Conservation (phyloP, 2,329 filamentous ascomycete species). For the Peltaster fructicola region DNA sequence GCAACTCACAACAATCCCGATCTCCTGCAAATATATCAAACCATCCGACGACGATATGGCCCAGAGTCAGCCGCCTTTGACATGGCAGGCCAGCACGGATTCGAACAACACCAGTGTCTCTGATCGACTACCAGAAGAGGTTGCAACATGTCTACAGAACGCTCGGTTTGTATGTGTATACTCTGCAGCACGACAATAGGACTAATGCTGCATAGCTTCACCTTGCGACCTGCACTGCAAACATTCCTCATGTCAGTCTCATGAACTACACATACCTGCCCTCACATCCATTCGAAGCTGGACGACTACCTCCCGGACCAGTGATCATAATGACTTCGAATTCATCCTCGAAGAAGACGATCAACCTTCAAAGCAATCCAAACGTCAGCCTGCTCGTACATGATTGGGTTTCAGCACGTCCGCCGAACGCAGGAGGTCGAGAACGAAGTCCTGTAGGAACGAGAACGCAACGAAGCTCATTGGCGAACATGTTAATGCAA, state of each 20-base stretch:
- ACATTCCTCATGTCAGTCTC: conserved; percentile 77
- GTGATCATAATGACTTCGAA: conserved; percentile 87
- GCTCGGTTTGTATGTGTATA: conserved; percentile 59
- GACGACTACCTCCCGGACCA: conserved; percentile 22
- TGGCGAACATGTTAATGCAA: conserved; percentile 71
- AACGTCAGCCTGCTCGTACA: conserved; percentile 89
- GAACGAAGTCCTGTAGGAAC: conserved; percentile 41
- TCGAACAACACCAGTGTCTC: conserved; percentile 54
- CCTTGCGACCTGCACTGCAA: conserved; percentile 72
- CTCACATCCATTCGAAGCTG: conserved; percentile 10
- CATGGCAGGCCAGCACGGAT: conserved; percentile 39
- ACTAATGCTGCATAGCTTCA: conserved; percentile 58
- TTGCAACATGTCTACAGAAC: conserved; percentile 81
- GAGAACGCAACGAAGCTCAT: conserved; percentile 43
- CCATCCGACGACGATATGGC: conserved; percentile 9
- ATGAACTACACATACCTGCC: conserved; percentile 99
- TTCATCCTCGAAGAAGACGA: conserved; percentile 57
- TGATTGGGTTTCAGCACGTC: conserved; percentile 91
- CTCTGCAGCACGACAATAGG: conserved; percentile 2
- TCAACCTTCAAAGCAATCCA: conserved; percentile 68
- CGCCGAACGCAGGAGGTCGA: conserved; percentile 41
- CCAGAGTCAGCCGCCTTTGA: conserved; percentile 12
- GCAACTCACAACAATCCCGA: background rate
- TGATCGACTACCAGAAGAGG: conserved; percentile 58
- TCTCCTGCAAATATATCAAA: conserved; percentile 1